Base-by-base conservation (phyloP, 768 basidiomycete species). In the Podaxis mareebaensis region DNA sequence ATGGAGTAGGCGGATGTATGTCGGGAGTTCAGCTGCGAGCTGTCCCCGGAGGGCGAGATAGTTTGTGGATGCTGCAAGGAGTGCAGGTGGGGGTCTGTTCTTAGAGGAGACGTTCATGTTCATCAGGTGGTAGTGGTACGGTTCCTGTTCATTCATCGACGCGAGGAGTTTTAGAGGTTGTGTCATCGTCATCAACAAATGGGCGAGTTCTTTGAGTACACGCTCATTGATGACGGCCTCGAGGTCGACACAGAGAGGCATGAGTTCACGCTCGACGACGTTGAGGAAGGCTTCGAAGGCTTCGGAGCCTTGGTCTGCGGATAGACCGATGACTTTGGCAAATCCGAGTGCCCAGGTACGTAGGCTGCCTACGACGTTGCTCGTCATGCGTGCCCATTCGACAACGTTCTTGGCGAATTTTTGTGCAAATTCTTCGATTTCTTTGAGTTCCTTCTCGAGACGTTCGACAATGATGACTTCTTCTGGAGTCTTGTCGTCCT, bases 21-120 rank as follows among this genome's bases (percentile, higher is more conserved):
- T 70, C 0, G 93, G 93, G 3, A 95, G 81, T 65, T 95, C 93
- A 0, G 81, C 77, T 0, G 82, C 82, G 5, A 95, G 81, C 65
- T 93, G 89, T 0, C 83, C 89, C 4, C 90, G 83, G 4, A 95
- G 80, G 0, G 91, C 92, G 22, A 92, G 78, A 72, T 93, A 95
- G 54, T 89, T 87, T 48, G 85, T 83, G 0, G 90, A 92, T 5
- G 91, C 90, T 24, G 88, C 86, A 22, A 91, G 78, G 11, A 94
- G 83, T 3, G 86, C 73, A 0, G 85, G 77, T 1, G 90, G 83
- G 0, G 91, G 91, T 2, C 90, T 82, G 52, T 87, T 86, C 69
- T 90, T 88, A 1, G 80, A 66, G 42, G 82, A 78, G 42, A 88
- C 78, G 22, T 84, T 85, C 74, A 88, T 83, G 60, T 88, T 88